Percentiles rank a stretch among this genome's conserved stretches.
These are phyloP conservation scores for Diaporthe caulivora DNA, from an alignment of 2,329 filamentous ascomycete species.

Conservation along the genomic window DNA sequence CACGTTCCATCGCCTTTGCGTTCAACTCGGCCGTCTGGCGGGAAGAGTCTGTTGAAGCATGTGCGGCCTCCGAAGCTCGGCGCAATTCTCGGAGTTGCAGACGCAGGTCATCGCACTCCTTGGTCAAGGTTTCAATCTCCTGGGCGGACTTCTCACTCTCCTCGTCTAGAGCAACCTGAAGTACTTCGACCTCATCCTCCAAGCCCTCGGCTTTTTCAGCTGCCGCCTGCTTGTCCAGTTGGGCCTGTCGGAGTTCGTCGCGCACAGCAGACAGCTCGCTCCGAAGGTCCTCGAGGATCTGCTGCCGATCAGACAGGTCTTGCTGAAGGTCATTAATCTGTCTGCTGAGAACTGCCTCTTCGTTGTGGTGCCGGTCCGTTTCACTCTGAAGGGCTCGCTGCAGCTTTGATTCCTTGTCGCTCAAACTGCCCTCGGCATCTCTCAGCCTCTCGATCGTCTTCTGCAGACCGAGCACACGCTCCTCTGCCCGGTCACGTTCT, in stretches of 20 bases:
- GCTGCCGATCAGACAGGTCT: conserved; percentile 76
- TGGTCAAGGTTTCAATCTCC: conserved; percentile 58
- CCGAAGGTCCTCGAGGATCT: conserved; percentile 74
- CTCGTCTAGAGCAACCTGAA: conserved; percentile 75
- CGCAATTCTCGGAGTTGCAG: conserved; percentile 56
- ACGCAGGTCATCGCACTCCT: conserved; percentile 58
- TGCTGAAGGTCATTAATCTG: conserved; percentile 81
- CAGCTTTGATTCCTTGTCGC: conserved; percentile 75
- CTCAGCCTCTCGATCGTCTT: conserved; percentile 78
- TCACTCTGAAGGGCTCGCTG: conserved; percentile 79
- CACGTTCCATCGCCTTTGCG: conserved; percentile 60
- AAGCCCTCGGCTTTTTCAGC: conserved; percentile 75
- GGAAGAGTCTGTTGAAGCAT: conserved; percentile 47
- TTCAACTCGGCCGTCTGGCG: conserved; percentile 51
- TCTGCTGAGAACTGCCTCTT: conserved; percentile 77
- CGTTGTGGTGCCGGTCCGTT: conserved; percentile 76
- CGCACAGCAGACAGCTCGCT: conserved; percentile 74
- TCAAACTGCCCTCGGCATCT: conserved; percentile 74
- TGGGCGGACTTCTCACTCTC: conserved; percentile 71
- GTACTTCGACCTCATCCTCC: conserved; percentile 82
- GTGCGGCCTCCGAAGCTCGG: conserved; percentile 45
- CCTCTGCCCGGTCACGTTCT: conserved; percentile 75
- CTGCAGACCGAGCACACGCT: conserved; percentile 76
- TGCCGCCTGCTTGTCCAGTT: conserved; percentile 72
- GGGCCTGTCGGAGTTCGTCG: conserved; percentile 78